Percentiles rank a stretch among this genome's conserved stretches.
These are phyloP conservation scores for Tagetes patula DNA, from an alignment of 129 eudicot species.

Conservation along the genomic window DNA sequence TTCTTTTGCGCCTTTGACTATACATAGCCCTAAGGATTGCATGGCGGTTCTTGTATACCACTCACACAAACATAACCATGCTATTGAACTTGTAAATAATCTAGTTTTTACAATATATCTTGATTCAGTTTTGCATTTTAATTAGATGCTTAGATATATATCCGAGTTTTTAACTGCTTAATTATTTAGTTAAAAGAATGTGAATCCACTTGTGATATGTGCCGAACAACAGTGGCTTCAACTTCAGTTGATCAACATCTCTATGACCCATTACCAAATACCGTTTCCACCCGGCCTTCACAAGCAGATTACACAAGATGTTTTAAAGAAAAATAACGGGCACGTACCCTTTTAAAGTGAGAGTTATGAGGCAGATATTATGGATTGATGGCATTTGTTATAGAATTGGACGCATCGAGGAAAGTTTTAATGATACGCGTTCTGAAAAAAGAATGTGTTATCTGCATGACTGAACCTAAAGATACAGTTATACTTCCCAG, in stretches of 20 bases:
- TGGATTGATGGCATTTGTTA: constrained; percentile 80
- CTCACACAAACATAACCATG: not conserved
- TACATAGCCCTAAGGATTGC: not conserved
- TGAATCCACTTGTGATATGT: constrained; percentile 71
- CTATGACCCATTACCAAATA: constrained; percentile 31
- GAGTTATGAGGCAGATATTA: constrained; percentile 69
- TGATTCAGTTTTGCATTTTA: not conserved
- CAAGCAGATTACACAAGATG: constrained; percentile 82
- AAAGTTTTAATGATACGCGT: constrained; percentile 46
- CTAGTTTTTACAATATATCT: not conserved
- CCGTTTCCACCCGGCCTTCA: constrained; percentile 45
- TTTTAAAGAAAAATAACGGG: constrained; percentile 52
- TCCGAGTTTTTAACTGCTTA: not conserved
- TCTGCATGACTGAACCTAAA: constrained; percentile 92
- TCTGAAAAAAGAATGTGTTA: constrained; percentile 80
- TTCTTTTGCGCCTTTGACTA: not conserved
- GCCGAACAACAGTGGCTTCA: constrained; percentile 54
- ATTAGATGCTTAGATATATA: not conserved
- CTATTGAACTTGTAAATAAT: not conserved
- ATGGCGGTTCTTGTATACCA: not conserved
- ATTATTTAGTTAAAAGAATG: constrained; percentile 17
- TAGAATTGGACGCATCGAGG: constrained; percentile 63
- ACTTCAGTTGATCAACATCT: constrained; percentile 28
- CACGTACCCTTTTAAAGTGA: constrained; percentile 43
- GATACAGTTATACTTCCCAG: constrained; percentile 73